Evolutionary conservation across 2,329 filamentous ascomycete genomes (phyloP), one percentile per base, ranked within the genome.

Genomic region (Aspergillus carbonarius): DNA sequence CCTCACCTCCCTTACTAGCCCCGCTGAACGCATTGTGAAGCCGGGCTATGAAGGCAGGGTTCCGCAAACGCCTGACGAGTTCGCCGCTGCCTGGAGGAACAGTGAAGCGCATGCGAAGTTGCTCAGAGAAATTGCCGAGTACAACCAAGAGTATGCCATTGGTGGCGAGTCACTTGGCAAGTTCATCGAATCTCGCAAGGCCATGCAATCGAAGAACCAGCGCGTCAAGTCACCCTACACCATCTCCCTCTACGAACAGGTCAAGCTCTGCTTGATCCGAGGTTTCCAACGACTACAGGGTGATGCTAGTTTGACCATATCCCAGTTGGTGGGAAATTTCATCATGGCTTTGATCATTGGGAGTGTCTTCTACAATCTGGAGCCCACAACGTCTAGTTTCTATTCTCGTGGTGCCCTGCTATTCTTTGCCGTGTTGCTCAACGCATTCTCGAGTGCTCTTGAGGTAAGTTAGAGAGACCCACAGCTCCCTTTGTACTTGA

Each of bases 381-480:
- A 83, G 27, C 69, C 81, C 0, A 81, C 79, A n/a, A 89, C 90
- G 0, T 70, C 74, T 17, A 91, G 88, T 68, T 96, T 96, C 80
- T 96, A 88, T 78, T 83, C 85, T 67, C 86, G 92, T 61, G 90
- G 89, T 63, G 88, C 90, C 46, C 81, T 96, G 23, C 80, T 96
- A 54, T 96, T 96, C 84, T 95, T 96, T 71, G 90, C 91, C 65
- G 87, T 92, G 69, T 80, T 96, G 60, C 87, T 95, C 79, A 96
- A 95, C 74, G 91, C 91, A 48, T 95, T 96, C 69, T 83, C 88
- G 61, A 89, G 86, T 71, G 89, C 89, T 57, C 83, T 95, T 39
- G 91, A 95, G 76, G 83, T 86, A 59, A 44, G 64, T 54, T 27
- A 34, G 18, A 23, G 23, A 5, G 23, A 23, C 5, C 23, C 23